Evolutionary conservation across 345 rosid species (phyloP).

Genomic region (Syzygium aromaticum): DNA sequence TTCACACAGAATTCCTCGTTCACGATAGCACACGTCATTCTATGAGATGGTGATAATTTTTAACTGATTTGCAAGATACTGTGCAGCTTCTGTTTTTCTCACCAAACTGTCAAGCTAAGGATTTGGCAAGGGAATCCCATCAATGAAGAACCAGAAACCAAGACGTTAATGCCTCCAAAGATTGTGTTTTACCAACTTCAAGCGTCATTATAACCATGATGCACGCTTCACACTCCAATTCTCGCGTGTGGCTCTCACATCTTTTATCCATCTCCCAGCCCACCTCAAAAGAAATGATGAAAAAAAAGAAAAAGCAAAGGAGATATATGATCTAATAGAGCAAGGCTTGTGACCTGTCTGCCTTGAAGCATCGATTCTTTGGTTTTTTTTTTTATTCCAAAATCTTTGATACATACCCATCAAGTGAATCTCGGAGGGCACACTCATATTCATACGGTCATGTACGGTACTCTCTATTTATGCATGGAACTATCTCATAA

Average conservation of each 20-base stretch:
- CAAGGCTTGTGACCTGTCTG: neutral
- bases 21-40: neutral
- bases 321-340: neutral
- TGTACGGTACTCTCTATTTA: neutral
- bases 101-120: neutral
- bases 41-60: neutral
- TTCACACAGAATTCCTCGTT: neutral
- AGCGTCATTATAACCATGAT: neutral
- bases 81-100: neutral
- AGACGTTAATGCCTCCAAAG: neutral
- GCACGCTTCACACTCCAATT: neutral
- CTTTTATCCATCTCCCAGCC: neutral
- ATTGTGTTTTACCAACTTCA: neutral
- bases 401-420: neutral
- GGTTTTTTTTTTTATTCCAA: neutral
- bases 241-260: neutral
- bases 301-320: neutral
- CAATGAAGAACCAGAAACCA: neutral
- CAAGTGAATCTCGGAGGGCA: neutral
- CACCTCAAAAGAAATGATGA: neutral
- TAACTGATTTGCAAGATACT: neutral
- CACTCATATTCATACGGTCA: neutral
- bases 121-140: neutral
- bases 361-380: neutral
- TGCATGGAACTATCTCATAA: neutral